These are phyloP conservation scores for Leucocoprinus leucothites DNA, from an alignment of 768 basidiomycete species.

Conservation along the genomic window DNA sequence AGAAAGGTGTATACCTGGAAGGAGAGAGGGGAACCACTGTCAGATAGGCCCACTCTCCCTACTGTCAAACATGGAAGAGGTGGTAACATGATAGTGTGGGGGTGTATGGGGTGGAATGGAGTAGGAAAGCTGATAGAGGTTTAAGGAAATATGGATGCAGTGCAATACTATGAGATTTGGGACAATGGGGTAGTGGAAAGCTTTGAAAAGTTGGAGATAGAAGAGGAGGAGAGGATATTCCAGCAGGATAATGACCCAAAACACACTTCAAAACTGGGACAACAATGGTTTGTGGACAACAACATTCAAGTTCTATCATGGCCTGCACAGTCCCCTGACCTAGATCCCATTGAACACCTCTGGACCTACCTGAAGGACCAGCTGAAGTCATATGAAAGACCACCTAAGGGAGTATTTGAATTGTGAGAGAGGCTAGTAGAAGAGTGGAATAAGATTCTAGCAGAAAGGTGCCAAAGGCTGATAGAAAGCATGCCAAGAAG, in stretches of 20 bases:
- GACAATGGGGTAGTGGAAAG: slow-evolving; percentile 16
- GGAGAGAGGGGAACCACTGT: slow-evolving; percentile 21
- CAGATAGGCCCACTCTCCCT: slow-evolving; percentile 12
- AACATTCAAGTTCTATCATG: too few species aligned
- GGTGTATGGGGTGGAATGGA: slow-evolving; percentile 22
- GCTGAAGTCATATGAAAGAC: neutral
- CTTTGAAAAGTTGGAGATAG: slow-evolving; percentile 11
- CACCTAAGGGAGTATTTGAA: too few species aligned
- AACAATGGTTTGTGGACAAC: too few species aligned
- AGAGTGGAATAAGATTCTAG: too few species aligned
- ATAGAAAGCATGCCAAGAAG: too few species aligned
- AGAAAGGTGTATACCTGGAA: too few species aligned
- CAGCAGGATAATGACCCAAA: slow-evolving; percentile 29
- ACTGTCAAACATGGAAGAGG: slow-evolving; percentile 24
- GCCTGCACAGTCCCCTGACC: too few species aligned
- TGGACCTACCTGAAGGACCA: slow-evolving; percentile 20
- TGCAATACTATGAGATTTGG: too few species aligned
- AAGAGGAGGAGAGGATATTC: slow-evolving; percentile 15
- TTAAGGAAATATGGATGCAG: too few species aligned
- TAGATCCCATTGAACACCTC: slow-evolving; percentile 31
- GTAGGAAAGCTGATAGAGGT: slow-evolving; percentile 13
- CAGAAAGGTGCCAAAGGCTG: too few species aligned
- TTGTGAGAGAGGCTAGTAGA: too few species aligned
- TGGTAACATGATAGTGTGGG: slow-evolving; percentile 22
- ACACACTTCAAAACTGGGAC: too few species aligned